Evolutionary conservation across 495 filamentous ascomycete genomes (phyloP), one percentile per base, ranked within the genome.

Genomic region (Trichoderma parareesei): DNA sequence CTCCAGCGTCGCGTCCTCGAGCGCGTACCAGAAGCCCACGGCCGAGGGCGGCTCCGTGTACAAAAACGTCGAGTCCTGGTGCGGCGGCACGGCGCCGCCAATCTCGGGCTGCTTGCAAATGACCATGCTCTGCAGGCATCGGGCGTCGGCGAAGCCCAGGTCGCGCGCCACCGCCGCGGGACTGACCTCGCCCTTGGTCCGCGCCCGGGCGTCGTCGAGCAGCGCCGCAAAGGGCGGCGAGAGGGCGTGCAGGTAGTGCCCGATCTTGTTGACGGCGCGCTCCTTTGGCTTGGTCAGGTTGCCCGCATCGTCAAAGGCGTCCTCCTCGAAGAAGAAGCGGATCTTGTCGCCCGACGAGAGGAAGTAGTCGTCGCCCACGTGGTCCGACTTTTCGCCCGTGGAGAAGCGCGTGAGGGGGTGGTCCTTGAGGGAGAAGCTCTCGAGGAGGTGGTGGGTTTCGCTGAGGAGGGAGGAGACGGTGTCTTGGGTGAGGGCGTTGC

Each of bases 41-140:
- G 94, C 93, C 48, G 84, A 88, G 1, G 93, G 93, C 60, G 94
- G 91, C 66, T 92, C 78, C 11, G 94, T 98, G 72, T 97, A 98
- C 63, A 98, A 67, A 69, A 98, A 98, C 13, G 92, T 91, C 62
- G 82, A 88, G 76, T 98, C 94, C 70, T 95, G 93, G 73, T 98
- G 94, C 16, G 89, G 81, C 3, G 85, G 90, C 44, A 97, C 94
- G 0, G 87, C 85, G 16, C 89, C 94, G 33, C 94, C 94, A 43
- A 98, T 98, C 73, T 92, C 90, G 8, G 94, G 93, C 76, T 97
- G 94, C 73, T 98, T 98, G 83, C 91, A 96, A 67, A 98, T 98
- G 8, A 97, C 82, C 94, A 98, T 98, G 69, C 88, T 92, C 79
- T 98, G 94, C 65, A 98, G 79, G 62, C 75, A 77, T 20, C 77